Conservation (phyloP, 2,329 filamentous ascomycete genomes). For the Dactylellina leptospora region DNA sequence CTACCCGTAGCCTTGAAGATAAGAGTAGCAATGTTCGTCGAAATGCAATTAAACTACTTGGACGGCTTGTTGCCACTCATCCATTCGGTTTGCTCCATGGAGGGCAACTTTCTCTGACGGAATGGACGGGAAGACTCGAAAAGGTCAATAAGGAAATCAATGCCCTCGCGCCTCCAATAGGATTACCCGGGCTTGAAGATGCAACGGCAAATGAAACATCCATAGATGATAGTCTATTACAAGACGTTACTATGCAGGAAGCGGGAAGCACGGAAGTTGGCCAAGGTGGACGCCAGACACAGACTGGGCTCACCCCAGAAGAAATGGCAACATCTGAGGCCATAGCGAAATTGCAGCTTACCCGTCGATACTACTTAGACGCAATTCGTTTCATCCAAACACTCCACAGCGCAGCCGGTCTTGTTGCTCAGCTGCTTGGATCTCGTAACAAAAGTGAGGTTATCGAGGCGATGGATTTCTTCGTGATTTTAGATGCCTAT, state of each 20-base stretch:
- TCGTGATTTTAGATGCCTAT: conserved; percentile 93
- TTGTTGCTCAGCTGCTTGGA: conserved; percentile 85
- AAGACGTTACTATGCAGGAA: conserved; percentile 81
- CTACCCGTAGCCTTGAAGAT: conserved; percentile 88
- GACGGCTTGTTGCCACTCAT: conserved; percentile 88
- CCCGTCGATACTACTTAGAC: conserved; percentile 89
- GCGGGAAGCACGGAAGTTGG: conserved; percentile 65
- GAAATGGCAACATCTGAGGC: conserved; percentile 89
- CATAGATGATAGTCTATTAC: conserved; percentile 79
- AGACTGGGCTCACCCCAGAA: conserved; percentile 74
- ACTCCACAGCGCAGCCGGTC: conserved; percentile 80
- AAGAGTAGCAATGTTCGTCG: conserved; percentile 97
- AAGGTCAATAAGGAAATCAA: conserved; percentile 84
- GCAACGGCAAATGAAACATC: conserved; percentile 70
- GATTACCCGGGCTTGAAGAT: conserved; percentile 75
- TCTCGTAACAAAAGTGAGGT: conserved; percentile 98
- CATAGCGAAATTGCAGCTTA: conserved; percentile 85
- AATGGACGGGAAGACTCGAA: conserved; percentile 84
- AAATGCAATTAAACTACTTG: conserved; percentile 92
- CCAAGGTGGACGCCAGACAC: conserved; percentile 79
- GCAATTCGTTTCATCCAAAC: conserved; percentile 93
- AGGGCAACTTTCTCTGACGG: conserved; percentile 80
- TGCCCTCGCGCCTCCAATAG: conserved; percentile 77
- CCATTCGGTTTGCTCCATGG: conserved; percentile 93
- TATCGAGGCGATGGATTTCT: conserved; percentile 98